A percentile compares a stretch with the other conserved stretches of the same genome.
Evolutionary conservation across 2,329 filamentous ascomycete genomes (phyloP).

Genomic region (Clonostachys chloroleuca): DNA sequence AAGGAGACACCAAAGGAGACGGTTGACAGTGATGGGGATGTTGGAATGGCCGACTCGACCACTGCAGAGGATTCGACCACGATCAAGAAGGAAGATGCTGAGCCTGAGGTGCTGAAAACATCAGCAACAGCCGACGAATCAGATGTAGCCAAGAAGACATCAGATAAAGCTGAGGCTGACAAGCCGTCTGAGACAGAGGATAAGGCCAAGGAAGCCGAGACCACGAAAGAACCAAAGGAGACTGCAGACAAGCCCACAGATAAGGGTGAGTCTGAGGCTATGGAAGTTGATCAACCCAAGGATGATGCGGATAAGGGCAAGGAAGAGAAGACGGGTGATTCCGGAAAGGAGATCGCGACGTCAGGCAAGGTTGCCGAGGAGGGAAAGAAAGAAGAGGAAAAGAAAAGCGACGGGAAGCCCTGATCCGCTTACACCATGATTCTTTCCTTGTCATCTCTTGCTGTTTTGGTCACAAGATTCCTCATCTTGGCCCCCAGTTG

Average conservation of each 20-base stretch:
- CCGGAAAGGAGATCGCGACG: too few species aligned
- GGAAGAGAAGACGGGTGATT: slow-evolving; percentile 2
- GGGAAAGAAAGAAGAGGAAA: too few species aligned
- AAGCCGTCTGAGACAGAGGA: slow-evolving; percentile 7
- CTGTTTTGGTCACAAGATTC: too few species aligned
- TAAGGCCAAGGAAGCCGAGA: slow-evolving; percentile 1
- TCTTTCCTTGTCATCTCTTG: too few species aligned
- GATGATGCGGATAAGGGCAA: slow-evolving; percentile 1
- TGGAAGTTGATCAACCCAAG: slow-evolving; percentile 6
- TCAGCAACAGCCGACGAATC: slow-evolving; percentile 22
- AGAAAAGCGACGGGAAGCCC: too few species aligned
- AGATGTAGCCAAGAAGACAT: slow-evolving; percentile 6
- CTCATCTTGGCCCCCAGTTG: too few species aligned
- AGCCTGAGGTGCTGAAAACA: slow-evolving; percentile 21
- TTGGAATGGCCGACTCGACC: slow-evolving; percentile 41
- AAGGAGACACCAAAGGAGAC: slow-evolving; percentile 15
- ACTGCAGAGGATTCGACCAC: slow-evolving; percentile 19
- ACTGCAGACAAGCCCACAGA: too few species aligned
- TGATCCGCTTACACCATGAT: too few species aligned
- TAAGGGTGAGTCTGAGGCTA: slow-evolving; percentile 1
- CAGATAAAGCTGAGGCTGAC: not conserved
- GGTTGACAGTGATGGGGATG: slow-evolving; percentile 43
- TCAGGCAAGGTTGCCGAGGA: too few species aligned
- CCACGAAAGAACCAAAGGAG: too few species aligned
- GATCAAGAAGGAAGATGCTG: slow-evolving; percentile 33